Evolutionary conservation across 148 eudicot genomes (phyloP).

Genomic region (Nepenthes mirabilis): DNA sequence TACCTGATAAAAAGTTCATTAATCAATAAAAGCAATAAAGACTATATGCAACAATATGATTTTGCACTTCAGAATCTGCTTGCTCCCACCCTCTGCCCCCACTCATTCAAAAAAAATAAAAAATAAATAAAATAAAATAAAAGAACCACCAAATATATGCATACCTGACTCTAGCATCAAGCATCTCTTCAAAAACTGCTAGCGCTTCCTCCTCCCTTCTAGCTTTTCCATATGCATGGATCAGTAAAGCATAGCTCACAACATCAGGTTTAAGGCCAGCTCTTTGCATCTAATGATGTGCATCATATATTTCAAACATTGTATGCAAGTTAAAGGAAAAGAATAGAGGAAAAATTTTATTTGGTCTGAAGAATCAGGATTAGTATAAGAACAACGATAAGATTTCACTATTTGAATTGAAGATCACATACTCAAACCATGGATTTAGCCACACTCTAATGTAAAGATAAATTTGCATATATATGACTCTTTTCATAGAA

Average conservation of each 20-base stretch:
- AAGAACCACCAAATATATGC: slow-evolving; percentile 3
- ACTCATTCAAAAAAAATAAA: not conserved
- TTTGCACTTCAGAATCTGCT: too few relatives aligned
- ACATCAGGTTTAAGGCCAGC: slow-evolving; percentile 78
- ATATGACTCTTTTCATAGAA: too few relatives aligned
- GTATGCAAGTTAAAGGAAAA: not conserved
- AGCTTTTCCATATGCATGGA: slow-evolving; percentile 90
- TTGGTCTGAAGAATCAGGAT: too few relatives aligned
- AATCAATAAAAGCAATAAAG: too few relatives aligned
- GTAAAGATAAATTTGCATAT: too few relatives aligned
- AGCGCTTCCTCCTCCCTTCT: slow-evolving; percentile 92
- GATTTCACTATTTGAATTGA: too few relatives aligned
- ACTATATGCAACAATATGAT: too few relatives aligned
- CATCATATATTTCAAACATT: slow-evolving; percentile 1
- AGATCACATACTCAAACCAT: too few relatives aligned
- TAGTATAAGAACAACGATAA: too few relatives aligned
- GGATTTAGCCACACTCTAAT: too few relatives aligned
- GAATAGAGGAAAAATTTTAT: not conserved
- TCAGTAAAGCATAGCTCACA: slow-evolving; percentile 82
- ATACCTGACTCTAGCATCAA: slow-evolving; percentile 98
- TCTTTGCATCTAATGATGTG: slow-evolving; percentile 73
- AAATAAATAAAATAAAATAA: not conserved
- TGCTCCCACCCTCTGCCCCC: too few relatives aligned
- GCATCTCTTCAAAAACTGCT: slow-evolving; percentile 97
- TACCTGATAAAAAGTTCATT: too few relatives aligned